These are phyloP conservation scores for Hemerocallis citrina DNA, from an alignment of 106 monocot genomes.

Conservation along the genomic window DNA sequence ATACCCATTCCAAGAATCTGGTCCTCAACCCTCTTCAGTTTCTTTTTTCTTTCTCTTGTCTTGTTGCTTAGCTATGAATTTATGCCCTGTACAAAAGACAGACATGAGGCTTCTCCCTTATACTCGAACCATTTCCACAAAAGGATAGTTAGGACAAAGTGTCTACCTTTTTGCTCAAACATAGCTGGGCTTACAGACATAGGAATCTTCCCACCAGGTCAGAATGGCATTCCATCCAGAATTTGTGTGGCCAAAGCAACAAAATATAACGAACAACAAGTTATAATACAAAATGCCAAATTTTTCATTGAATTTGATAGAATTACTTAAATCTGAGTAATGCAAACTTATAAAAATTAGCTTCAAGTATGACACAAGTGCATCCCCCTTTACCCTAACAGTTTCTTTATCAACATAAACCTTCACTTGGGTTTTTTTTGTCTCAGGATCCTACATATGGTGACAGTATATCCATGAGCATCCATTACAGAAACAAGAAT, in stretches of 20 bases:
- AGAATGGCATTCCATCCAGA: conserved; percentile 83
- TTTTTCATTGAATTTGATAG: not conserved
- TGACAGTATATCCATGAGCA: not conserved
- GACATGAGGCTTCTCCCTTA: too few relatives aligned
- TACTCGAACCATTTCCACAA: not conserved
- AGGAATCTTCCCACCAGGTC: conserved; percentile 50
- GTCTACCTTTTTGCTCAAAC: conserved; percentile 94
- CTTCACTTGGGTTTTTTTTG: conserved; percentile 86
- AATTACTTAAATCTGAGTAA: not conserved
- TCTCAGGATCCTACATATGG: conserved; percentile 77
- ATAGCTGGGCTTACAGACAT: conserved; percentile 83
- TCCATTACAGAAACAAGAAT: not conserved
- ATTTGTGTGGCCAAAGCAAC: conserved; percentile 85
- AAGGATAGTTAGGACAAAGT: not conserved
- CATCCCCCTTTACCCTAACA: conserved; percentile 85
- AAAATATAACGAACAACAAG: conserved; percentile 18
- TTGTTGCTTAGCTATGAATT: conserved; percentile 64
- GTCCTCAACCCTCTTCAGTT: conserved; percentile 85
- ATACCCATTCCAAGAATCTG: conserved; percentile 99
- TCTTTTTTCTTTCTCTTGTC: conserved; percentile 93
- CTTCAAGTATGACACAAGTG: conserved; percentile 89
- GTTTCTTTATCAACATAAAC: conserved; percentile 87
- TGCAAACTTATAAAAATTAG: conserved; percentile 21
- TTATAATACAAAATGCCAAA: not conserved
- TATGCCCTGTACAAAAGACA: too few relatives aligned